Percentiles rank a stretch among this genome's conserved stretches.
Evolutionary conservation across 805 yeast species (phyloP).

Genomic region (Cyberlindnera suaveolens): DNA sequence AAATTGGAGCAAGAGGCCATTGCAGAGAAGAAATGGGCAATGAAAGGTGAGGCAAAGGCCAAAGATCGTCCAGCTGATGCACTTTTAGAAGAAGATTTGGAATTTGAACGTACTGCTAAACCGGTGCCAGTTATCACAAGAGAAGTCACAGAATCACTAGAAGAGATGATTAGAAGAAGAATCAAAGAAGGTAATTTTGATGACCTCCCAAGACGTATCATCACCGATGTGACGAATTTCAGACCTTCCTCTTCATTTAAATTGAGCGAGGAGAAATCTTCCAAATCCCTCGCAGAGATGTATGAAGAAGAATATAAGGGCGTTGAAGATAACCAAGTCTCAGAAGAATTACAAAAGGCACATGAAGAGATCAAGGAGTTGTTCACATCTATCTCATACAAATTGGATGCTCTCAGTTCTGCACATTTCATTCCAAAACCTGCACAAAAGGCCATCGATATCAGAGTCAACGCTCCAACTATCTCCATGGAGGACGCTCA

Average conservation of each 20-base stretch:
- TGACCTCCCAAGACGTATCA: conserved; percentile 70
- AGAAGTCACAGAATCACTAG: conserved; percentile 80
- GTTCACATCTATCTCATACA: conserved; percentile 56
- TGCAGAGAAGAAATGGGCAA: conserved; percentile 88
- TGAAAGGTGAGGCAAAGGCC: conserved; percentile 87
- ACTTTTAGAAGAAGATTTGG: conserved; percentile 70
- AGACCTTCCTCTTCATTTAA: conserved; percentile 50
- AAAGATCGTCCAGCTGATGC: conserved; percentile 82
- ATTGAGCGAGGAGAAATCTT: conserved; percentile 76
- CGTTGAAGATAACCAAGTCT: conserved; percentile 39
- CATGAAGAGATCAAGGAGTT: conserved; percentile 74
- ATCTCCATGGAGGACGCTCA: conserved; percentile 95
- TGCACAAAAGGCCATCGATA: conserved; percentile 67
- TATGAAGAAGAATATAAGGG: conserved; percentile 81
- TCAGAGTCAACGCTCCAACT: conserved; percentile 77
- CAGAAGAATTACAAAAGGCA: conserved; percentile 60
- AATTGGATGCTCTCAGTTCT: conserved; percentile 85
- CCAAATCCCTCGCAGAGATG: conserved; percentile 83
- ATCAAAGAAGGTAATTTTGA: conserved; percentile 73
- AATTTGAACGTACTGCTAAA: conserved; percentile 88
- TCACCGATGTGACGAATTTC: conserved; percentile 60
- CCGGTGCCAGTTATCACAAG: conserved; percentile 94
- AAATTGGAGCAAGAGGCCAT: conserved; percentile 80
- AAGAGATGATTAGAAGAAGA: conserved; percentile 82
- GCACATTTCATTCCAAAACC: conserved; percentile 94